Evolutionary conservation across 1,139 yeast genomes (phyloP).

Genomic region (Groenewaldozyma sp.): DNA sequence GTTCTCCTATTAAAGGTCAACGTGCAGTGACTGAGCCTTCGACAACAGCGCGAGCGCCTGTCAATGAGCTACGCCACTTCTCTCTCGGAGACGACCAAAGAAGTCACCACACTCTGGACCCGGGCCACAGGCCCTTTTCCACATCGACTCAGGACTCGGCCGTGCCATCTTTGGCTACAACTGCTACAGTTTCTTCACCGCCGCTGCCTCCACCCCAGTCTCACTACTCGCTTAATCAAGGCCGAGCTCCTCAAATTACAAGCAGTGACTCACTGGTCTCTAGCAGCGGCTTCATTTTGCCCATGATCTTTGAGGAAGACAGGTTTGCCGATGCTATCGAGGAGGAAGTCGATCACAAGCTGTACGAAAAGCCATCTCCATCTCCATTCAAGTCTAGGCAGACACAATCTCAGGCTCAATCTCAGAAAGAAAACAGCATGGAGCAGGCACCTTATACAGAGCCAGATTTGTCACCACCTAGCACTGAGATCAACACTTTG

Average conservation of each 20-base stretch:
- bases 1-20: not conserved
- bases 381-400: not conserved
- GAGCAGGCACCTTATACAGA: not conserved
- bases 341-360: constrained; percentile 25
- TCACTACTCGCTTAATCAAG: too few relatives aligned
- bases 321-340: constrained; percentile 32
- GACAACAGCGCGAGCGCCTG: too few relatives aligned
- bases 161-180: constrained; percentile 2
- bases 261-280: too few relatives aligned
- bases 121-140: not conserved
- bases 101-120: constrained; percentile 2
- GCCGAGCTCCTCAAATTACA: too few relatives aligned
- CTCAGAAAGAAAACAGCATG: not conserved
- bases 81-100: not conserved
- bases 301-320: constrained; percentile 34
- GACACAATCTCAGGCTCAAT: not conserved
- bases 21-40: not conserved
- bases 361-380: not conserved
- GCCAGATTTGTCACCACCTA: not conserved
- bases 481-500: constrained; percentile 6
- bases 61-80: too few relatives aligned
- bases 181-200: constrained; percentile 10
- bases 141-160: not conserved
- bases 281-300: constrained; percentile 17
- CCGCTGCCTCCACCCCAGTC: not conserved